These are phyloP conservation scores for Fagus crenata DNA, from an alignment of 306 rosid species.

Conservation along the genomic window DNA sequence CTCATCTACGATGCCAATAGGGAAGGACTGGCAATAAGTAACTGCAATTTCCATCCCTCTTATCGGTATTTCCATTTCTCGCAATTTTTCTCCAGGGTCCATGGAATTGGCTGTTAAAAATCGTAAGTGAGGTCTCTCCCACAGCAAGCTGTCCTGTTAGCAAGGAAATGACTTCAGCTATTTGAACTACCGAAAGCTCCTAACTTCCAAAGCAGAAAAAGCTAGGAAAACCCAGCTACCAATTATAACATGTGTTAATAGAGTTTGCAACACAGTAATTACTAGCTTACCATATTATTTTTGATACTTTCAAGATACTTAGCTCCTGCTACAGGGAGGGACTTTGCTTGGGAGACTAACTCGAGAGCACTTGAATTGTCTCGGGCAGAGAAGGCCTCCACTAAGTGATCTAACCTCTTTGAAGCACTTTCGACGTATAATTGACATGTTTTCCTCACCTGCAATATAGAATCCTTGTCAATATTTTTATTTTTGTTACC, in stretches of 20 bases:
- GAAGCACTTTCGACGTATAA: conserved; percentile 46
- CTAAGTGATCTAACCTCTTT: conserved; percentile 43
- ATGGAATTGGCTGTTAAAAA: conserved; percentile 26
- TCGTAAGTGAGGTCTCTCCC: conserved; percentile 53
- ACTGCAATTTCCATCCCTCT: conserved; percentile 71
- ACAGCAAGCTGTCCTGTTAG: conserved; percentile 55
- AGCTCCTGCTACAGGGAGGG: conserved; percentile 49
- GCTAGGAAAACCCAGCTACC: neutral
- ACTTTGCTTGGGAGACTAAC: conserved; percentile 40
- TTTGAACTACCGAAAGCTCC: neutral
- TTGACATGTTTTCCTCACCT: conserved; percentile 48
- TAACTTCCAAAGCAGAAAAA: neutral
- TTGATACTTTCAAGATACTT: conserved; percentile 42
- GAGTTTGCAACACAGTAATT: neutral
- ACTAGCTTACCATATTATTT: conserved; percentile 47
- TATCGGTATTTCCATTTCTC: conserved; percentile 45
- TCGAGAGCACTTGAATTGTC: conserved; percentile 36
- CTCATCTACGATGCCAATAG: conserved; percentile 43
- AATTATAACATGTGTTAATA: too few relatives aligned
- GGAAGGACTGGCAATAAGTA: conserved; percentile 45
- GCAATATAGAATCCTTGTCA: neutral
- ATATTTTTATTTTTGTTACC: too few relatives aligned
- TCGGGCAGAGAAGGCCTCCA: conserved; percentile 47
- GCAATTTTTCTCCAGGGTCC: conserved; percentile 43
- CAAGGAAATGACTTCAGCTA: neutral